A percentile compares a stretch with the other conserved stretches of the same genome.
phyloP scores from a whole-genome alignment of 768 basidiomycete species.

The Tricholoma terreum region DNA sequence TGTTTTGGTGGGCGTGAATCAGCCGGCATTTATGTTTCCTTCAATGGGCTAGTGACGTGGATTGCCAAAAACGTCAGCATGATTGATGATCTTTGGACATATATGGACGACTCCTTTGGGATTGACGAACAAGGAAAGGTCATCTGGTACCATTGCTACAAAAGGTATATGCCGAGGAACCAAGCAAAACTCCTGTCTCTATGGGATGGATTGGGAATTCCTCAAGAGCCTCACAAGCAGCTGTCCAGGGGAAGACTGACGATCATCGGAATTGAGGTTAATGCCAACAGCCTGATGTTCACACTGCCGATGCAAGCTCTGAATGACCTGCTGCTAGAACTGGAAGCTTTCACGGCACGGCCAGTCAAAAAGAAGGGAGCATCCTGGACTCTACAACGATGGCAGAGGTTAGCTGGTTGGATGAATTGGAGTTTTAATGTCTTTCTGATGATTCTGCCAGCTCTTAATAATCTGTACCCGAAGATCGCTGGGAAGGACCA shows the following conservation, averaged over 20 bases:
- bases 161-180: neutral
- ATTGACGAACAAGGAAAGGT: neutral
- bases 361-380: no score
- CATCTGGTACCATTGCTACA: neutral
- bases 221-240: constrained; percentile 28
- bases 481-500: no score
- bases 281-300: constrained; percentile 21
- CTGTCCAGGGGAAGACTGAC: no score
- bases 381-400: neutral
- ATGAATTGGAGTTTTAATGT: no score
- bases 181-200: no score
- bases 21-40: no score
- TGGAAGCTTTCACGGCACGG: constrained; percentile 4
- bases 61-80: neutral
- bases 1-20: no score
- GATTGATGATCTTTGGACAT: neutral
- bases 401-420: no score
- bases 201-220: constrained; percentile 39
- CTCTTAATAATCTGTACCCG: neutral
- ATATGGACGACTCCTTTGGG: neutral
- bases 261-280: no score
- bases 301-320: constrained; percentile 11
- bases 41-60: no score
- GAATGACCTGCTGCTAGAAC: constrained; percentile 10
- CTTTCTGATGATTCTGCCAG: neutral